Percentiles rank a stretch among this genome's conserved stretches.
Evolutionary conservation across 805 yeast species (phyloP).

Genomic region (Candida germanica): DNA sequence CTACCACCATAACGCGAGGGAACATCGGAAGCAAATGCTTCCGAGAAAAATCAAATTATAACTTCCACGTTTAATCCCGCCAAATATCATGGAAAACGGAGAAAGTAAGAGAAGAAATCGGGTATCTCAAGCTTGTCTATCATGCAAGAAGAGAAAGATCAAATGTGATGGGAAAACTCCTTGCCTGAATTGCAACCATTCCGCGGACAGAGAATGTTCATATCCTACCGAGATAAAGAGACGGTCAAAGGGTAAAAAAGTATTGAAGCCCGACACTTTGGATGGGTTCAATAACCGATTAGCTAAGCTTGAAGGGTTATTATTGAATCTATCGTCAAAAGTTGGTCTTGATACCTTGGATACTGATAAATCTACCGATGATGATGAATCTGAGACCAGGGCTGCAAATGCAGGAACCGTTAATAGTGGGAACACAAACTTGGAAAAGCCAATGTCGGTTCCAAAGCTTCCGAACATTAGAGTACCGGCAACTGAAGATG

Average conservation of each 20-base stretch:
- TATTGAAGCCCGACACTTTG: constrained; percentile 6
- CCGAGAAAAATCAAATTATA: too few relatives aligned
- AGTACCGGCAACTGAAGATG: not conserved
- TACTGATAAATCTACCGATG: not conserved
- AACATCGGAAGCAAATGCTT: too few relatives aligned
- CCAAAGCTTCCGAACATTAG: not conserved
- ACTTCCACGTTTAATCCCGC: too few relatives aligned
- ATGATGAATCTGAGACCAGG: not conserved
- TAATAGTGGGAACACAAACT: not conserved
- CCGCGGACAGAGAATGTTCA: constrained; percentile 25
- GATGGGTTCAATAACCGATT: constrained; percentile 11
- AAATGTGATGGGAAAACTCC: constrained; percentile 37
- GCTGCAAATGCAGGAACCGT: not conserved
- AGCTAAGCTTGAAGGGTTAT: constrained; percentile 10
- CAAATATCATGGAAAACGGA: too few relatives aligned
- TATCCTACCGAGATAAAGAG: constrained; percentile 15
- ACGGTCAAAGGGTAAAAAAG: constrained; percentile 9
- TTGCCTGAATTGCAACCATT: constrained; percentile 30
- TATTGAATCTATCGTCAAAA: constrained; percentile 8
- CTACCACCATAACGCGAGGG: too few relatives aligned
- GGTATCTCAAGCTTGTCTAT: constrained; percentile 37
- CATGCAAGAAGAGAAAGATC: constrained; percentile 33
- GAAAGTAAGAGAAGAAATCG: constrained; percentile 22
- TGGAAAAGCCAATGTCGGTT: not conserved
- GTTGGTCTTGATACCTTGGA: constrained; percentile 1